Percentiles rank a stretch among this genome's conserved stretches.
Evolutionary conservation across 108 stramenopile genomes (phyloP).

Genomic region (Nitzschia sp.): DNA sequence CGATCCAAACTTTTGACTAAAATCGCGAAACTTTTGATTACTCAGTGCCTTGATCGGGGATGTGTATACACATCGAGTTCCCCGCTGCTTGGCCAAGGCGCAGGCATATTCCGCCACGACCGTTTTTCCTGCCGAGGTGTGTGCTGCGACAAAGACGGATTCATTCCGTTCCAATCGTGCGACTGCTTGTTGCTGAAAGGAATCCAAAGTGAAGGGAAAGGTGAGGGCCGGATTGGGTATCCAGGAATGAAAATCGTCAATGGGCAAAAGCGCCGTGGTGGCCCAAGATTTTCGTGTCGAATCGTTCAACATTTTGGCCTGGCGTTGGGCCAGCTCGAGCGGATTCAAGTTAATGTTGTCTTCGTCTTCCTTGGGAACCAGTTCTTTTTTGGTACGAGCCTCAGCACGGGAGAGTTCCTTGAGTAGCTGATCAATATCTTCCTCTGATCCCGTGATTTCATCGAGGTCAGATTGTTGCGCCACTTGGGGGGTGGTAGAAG

Average conservation of each 20-base stretch:
- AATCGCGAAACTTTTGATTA: conserved; percentile 94
- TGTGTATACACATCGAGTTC: conserved; percentile 95
- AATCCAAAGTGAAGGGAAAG: conserved; percentile 95
- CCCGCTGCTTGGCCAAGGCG: conserved; percentile 85
- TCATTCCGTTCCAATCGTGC: conserved; percentile 89
- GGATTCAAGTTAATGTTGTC: conserved; percentile 31
- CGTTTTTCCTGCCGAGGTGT: conserved; percentile 95
- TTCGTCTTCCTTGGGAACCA: conserved; percentile 21
- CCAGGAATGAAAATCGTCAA: conserved; percentile 65
- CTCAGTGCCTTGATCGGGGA: conserved; percentile 72
- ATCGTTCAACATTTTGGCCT: conserved; percentile 34
- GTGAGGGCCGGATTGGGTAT: conserved; percentile 86
- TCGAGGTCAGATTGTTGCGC: too few species aligned
- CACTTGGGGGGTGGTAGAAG: neutral
- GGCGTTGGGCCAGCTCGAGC: conserved; percentile 39
- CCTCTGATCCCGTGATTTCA: conserved; percentile 13
- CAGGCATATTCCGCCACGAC: conserved; percentile 94
- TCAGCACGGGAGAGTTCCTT: conserved; percentile 41
- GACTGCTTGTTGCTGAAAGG: conserved; percentile 95
- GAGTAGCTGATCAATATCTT: conserved; percentile 67
- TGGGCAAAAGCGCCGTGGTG: conserved; percentile 60
- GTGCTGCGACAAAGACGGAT: conserved; percentile 95
- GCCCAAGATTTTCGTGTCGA: conserved; percentile 81
- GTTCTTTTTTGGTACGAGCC: conserved; percentile 22
- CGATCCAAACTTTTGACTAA: conserved; percentile 83